Base-by-base conservation (phyloP, 495 filamentous ascomycete species). In the Neurospora intermedia region DNA sequence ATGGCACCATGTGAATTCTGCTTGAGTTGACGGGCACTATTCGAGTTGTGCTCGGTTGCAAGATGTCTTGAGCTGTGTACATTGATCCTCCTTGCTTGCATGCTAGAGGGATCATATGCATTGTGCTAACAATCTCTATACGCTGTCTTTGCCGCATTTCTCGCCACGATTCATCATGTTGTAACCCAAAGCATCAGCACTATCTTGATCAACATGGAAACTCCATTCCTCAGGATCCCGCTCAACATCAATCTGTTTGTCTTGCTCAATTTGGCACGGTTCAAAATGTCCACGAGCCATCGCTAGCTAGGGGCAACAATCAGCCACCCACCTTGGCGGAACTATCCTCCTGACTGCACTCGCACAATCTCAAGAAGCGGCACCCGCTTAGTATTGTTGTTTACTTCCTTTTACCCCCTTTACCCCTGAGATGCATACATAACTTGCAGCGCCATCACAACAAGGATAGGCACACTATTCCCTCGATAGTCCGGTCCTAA, bases 21-120 rank as follows among this genome's bases (percentile, higher is more conserved):
- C 27, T 62, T 0, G 23, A 62, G 54, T 62, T 62, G 46, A 54
- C 16, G 20, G 3, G 48, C 4, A 59, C 1, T 0, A 54, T 11
- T 59, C 48, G 0, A 59, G 5, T 27, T 59, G 20, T 6, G 4
- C 46, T 6, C 4, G 2, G 0, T 31, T 16, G 6, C 27, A 62
- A 27, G 2, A 18, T 4, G 0, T 4, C 0, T 62, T 18, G 13
- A 4, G 15, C 3, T 35, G 3, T 66, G 0, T 31, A 4, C 54
- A 18, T 66, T 66, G 3, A 66, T 66, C 23, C 0, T 7, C 27
- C 0, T 66, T 31, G 0, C 0, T 5, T 3, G 35, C 39, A 8
- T 39, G 7, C 39, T 62, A n/a, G n/a, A n/a, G n/a, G n/a, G n/a
- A 38, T 6, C 35, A 4, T 38, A 38, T 4, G 35, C 54, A 66